These are phyloP conservation scores for Pleurotus tuber-regium DNA, from an alignment of 768 basidiomycete genomes.

Conservation along the genomic window DNA sequence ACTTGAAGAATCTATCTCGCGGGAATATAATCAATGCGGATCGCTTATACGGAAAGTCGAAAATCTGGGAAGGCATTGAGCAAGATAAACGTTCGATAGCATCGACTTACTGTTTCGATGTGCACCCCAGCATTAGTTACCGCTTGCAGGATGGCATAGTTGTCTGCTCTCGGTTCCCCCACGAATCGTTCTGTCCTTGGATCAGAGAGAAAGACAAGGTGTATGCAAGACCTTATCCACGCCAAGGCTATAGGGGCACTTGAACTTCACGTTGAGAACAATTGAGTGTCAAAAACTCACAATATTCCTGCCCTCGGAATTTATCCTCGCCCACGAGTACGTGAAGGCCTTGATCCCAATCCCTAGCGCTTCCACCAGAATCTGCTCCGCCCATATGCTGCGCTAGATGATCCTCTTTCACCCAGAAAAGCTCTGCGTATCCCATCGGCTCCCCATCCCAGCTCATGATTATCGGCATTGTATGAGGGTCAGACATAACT, in stretches of 20 bases:
- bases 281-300: constrained; percentile 25
- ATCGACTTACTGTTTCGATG: constrained; percentile 20
- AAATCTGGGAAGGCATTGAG: constrained; percentile 17
- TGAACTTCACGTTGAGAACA: not conserved
- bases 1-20: constrained; percentile 31
- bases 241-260: constrained; percentile 25
- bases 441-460: constrained; percentile 47
- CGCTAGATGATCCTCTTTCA: constrained; percentile 39
- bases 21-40: constrained; percentile 25
- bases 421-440: constrained; percentile 43
- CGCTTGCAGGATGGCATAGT: constrained; percentile 23
- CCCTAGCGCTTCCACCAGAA: constrained; percentile 12
- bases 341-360: constrained; percentile 38
- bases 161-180: constrained; percentile 38
- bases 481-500: constrained; percentile 34
- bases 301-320: constrained; percentile 39
- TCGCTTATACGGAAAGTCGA: constrained; percentile 35
- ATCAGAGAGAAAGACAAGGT: constrained; percentile 43
- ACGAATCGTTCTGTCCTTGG: constrained; percentile 37
- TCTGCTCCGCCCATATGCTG: constrained; percentile 24
- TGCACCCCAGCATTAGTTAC: constrained; percentile 22
- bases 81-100: not conserved
- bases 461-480: constrained; percentile 40
- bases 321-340: constrained; percentile 45
- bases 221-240: constrained; percentile 35